phyloP scores from a whole-genome alignment of 345 rosid species.

The Populus deltoides region DNA sequence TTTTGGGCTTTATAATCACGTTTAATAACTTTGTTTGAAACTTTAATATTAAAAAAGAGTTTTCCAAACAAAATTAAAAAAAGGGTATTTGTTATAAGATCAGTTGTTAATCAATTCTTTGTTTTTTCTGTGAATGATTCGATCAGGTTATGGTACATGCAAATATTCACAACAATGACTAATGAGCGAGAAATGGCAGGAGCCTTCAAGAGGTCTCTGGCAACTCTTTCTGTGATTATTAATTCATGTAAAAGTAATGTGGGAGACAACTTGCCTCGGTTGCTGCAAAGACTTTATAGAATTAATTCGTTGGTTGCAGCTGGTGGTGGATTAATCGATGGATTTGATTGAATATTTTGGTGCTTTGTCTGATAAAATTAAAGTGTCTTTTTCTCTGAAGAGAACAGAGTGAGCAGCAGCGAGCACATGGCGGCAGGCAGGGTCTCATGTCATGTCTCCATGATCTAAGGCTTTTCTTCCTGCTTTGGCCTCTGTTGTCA shows the following conservation, averaged over 20 bases:
- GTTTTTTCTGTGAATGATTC: not conserved
- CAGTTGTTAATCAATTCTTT: not conserved
- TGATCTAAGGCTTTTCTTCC: conserved; percentile 31
- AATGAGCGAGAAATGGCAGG: not conserved
- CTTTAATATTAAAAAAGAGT: no score
- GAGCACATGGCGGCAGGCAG: conserved; percentile 11
- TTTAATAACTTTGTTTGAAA: no score
- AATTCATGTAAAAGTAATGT: not conserved
- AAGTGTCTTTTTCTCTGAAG: conserved; percentile 11
- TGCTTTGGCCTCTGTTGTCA: not conserved
- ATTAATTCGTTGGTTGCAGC: not conserved
- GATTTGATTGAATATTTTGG: conserved; percentile 20
- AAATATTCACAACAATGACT: conserved; percentile 49
- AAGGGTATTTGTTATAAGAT: no score
- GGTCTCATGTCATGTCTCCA: conserved; percentile 17
- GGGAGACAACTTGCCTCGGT: not conserved
- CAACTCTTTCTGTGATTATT: not conserved
- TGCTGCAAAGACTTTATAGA: not conserved
- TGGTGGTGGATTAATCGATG: not conserved
- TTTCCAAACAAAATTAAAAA: no score
- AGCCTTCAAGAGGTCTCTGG: not conserved
- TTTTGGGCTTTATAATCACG: not conserved
- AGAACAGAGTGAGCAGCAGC: not conserved
- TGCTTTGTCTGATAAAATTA: conserved; percentile 8
- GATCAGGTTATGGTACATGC: conserved; percentile 59